These are phyloP conservation scores for Vanrija sp. DNA, from an alignment of 1,284 basidiomycete species.

Conservation along the genomic window DNA sequence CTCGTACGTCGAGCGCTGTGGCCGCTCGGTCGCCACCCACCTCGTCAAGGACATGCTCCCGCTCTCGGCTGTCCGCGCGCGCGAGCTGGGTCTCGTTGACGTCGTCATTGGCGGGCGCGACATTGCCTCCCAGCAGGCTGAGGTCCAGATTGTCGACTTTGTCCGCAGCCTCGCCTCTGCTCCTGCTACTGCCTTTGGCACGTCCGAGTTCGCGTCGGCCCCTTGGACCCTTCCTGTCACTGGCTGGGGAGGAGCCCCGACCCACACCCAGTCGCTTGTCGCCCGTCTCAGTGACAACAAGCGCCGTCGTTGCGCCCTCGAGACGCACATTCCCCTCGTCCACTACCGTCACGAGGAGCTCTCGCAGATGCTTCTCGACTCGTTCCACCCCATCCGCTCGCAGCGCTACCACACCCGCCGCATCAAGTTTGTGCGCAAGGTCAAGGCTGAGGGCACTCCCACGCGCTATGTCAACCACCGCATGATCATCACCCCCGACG, in stretches of 20 bases:
- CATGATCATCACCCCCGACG: conserved; percentile 34
- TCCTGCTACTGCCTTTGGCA: conserved; percentile 2
- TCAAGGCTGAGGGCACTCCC: conserved; percentile 45
- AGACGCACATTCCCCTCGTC: conserved; percentile 29
- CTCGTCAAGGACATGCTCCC: conserved; percentile 50
- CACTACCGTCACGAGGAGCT: conserved; percentile 50
- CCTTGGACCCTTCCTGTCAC: conserved; percentile 19
- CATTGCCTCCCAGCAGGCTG: conserved; percentile 16
- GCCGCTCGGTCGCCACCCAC: conserved; percentile 35
- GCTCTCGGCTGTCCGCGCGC: conserved; percentile 39
- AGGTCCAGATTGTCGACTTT: conserved; percentile 22
- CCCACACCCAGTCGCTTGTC: conserved; percentile 13
- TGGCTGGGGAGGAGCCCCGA: neutral
- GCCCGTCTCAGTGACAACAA: conserved; percentile 37
- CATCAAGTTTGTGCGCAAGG: conserved; percentile 51
- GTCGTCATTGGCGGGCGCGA: conserved; percentile 27
- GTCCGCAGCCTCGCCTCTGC: conserved; percentile 20
- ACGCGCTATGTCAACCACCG: conserved; percentile 46
- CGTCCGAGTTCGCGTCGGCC: conserved; percentile 15
- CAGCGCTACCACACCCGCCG: conserved; percentile 49
- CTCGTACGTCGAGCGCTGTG: conserved; percentile 48
- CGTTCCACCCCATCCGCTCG: conserved; percentile 48
- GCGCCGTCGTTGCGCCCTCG: conserved; percentile 28
- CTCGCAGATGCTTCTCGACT: conserved; percentile 52
- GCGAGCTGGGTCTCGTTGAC: conserved; percentile 40